These are phyloP conservation scores for Westerdykella aurantiaca DNA, from an alignment of 2,329 filamentous ascomycete genomes.

Conservation along the genomic window DNA sequence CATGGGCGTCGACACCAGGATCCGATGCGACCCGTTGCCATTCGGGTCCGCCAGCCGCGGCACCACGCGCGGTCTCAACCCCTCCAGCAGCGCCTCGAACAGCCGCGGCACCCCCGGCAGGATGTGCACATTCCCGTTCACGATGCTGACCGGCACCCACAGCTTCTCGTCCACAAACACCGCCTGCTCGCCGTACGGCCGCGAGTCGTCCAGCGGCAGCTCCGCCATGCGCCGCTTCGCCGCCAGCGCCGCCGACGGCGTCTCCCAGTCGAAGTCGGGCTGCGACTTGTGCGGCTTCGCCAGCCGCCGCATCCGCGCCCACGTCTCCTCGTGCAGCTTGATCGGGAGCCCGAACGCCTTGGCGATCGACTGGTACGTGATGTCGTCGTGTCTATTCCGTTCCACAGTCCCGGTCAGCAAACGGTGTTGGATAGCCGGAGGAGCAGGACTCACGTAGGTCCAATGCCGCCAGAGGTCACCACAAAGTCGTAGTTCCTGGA, in stretches of 20 bases:
- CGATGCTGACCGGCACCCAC: constrained; percentile 85
- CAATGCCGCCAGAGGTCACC: constrained; percentile 91
- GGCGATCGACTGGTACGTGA: constrained; percentile 90
- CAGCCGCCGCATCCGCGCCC: constrained; percentile 75
- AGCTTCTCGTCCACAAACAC: constrained; percentile 73
- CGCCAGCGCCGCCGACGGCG: constrained; percentile 66
- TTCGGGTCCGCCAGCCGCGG: constrained; percentile 72
- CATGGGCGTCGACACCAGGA: constrained; percentile 81
- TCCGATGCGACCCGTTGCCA: constrained; percentile 70
- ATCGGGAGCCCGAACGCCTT: constrained; percentile 77
- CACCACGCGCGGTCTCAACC: constrained; percentile 64
- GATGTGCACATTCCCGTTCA: constrained; percentile 91
- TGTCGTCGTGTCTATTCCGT: constrained; percentile 92
- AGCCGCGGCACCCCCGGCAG: constrained; percentile 82
- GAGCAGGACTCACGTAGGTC: constrained; percentile 66
- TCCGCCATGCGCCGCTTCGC: constrained; percentile 90
- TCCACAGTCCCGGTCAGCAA: constrained; percentile 15
- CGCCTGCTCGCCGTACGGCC: constrained; percentile 63
- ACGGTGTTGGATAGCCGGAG: constrained; percentile 4
- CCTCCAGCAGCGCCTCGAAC: constrained; percentile 73
- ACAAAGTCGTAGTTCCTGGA: constrained; percentile 87
- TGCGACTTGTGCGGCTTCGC: constrained; percentile 68
- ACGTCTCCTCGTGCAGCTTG: constrained; percentile 69
- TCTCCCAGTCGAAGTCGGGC: constrained; percentile 77
- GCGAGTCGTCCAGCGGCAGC: constrained; percentile 66